Evolutionary conservation across 345 rosid genomes (phyloP), one percentile per base, ranked within the genome.

Genomic region (Lagerstroemia speciosa): DNA sequence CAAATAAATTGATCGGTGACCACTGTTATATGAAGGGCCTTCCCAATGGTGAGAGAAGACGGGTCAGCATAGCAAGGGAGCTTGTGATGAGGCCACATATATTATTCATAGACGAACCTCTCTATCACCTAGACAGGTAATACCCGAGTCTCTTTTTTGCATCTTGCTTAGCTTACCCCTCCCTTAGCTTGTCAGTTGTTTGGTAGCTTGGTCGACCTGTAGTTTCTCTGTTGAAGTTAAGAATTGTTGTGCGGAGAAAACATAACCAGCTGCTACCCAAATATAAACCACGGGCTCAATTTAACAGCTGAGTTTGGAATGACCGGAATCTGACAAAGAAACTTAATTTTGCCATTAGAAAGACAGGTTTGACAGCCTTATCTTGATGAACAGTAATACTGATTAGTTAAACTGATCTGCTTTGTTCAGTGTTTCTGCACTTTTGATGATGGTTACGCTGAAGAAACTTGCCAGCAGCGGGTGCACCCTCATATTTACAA

Each of bases 391-490:
- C 2, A 0, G 8, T 57, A 57, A 0, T 16, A 27, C 34, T 27
- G 0, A 30, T 30, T 58, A 27, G 33, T 26, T 58, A 9, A 58
- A 41, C 6, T 36, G 36, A 62, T 11, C 43, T 64, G 41, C 24
- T 15, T 66, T 65, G 31, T 20, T 64, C 85, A 94, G 99, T 76
- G 99, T 95, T 62, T 92, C 99, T 63, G 98, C 99, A 12, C 87
- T 95, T 73, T 83, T 95, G 78, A 95, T 95, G 99, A 92, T 95
- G 99, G 99, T 95, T 75, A 95, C 99, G 6, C 77, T 95, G 65
- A 95, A 84, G 86, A 95, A 95, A 81, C 98, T 92, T 73, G 97
- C 99, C 31, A 90, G 96, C 79, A 90, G 89, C 2, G 98, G 99
- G 45, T 95, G 99, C 79, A 90, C 98, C 57, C 93, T 95, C 29